A percentile compares a stretch with the other conserved stretches of the same genome.
Conservation (phyloP, 78 protist species). For the Chrysochromulina tobinii region DNA sequence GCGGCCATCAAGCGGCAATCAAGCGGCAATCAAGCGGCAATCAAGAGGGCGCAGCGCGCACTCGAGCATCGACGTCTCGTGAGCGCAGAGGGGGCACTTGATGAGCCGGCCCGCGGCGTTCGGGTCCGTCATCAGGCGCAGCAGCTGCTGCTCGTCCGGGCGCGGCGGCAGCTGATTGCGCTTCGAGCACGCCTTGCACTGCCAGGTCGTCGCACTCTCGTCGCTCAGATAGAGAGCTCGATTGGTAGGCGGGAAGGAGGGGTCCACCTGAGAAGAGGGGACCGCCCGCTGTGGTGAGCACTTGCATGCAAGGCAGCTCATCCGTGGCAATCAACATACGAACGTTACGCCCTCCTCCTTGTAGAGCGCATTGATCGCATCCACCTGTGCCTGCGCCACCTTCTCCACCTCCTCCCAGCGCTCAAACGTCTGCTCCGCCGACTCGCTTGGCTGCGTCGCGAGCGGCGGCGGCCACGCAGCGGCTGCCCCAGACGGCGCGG, state of each 20-base stretch:
- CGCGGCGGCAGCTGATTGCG: background rate
- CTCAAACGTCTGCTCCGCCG: background rate
- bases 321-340: background rate
- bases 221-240: background rate
- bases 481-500: background rate
- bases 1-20: background rate
- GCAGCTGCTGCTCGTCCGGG: background rate
- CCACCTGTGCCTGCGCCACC: background rate
- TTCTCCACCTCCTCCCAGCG: background rate
- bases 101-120: background rate
- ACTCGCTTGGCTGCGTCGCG: background rate
- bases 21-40: too few species aligned
- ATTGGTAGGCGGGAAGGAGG: background rate
- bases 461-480: background rate
- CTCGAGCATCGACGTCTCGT: background rate
- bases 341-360: background rate
- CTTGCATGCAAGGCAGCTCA: too few species aligned
- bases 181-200: background rate
- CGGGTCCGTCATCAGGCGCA: background rate
- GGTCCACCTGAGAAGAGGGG: background rate
- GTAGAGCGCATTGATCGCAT: background rate
- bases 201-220: background rate
- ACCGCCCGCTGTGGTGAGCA: too few species aligned
- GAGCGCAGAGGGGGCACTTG: background rate
- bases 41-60: background rate